Conservation (phyloP, 768 basidiomycete genomes). For the Paxillus involutus region DNA sequence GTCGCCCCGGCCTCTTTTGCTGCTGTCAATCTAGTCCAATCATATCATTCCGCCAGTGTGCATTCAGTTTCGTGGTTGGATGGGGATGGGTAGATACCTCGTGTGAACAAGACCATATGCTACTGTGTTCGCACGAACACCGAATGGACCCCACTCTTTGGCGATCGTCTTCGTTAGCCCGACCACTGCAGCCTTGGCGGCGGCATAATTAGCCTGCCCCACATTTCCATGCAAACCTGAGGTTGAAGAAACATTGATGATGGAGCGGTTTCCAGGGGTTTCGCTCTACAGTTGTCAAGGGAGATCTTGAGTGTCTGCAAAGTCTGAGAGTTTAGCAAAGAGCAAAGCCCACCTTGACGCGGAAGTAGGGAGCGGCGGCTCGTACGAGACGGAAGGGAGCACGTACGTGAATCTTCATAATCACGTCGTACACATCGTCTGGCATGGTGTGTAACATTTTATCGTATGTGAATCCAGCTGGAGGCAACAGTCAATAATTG, state of each 20-base stretch:
- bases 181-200: slow-evolving; percentile 75
- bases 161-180: slow-evolving; percentile 85
- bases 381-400: slow-evolving; percentile 85
- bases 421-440: slow-evolving; percentile 80
- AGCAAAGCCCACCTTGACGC: slow-evolving; percentile 53
- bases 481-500: background rate
- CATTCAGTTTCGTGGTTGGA: background rate
- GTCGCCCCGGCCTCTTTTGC: slow-evolving; percentile 74
- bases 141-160: slow-evolving; percentile 85
- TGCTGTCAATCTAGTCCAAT: slow-evolving; percentile 59
- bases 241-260: slow-evolving; percentile 81
- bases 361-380: slow-evolving; percentile 83
- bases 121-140: slow-evolving; percentile 79
- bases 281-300: slow-evolving; percentile 39
- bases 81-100: slow-evolving; percentile 39
- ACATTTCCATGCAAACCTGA: slow-evolving; percentile 87
- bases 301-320: background rate
- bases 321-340: background rate
- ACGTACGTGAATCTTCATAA: slow-evolving; percentile 81
- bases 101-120: slow-evolving; percentile 81
- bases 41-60: background rate
- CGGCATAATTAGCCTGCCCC: slow-evolving; percentile 81
- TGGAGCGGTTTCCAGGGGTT: slow-evolving; percentile 65
- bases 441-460: slow-evolving; percentile 88
- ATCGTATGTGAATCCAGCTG: slow-evolving; percentile 79